These are phyloP conservation scores for Meripilus lineatus DNA, from an alignment of 1,284 basidiomycete species.

Conservation along the genomic window DNA sequence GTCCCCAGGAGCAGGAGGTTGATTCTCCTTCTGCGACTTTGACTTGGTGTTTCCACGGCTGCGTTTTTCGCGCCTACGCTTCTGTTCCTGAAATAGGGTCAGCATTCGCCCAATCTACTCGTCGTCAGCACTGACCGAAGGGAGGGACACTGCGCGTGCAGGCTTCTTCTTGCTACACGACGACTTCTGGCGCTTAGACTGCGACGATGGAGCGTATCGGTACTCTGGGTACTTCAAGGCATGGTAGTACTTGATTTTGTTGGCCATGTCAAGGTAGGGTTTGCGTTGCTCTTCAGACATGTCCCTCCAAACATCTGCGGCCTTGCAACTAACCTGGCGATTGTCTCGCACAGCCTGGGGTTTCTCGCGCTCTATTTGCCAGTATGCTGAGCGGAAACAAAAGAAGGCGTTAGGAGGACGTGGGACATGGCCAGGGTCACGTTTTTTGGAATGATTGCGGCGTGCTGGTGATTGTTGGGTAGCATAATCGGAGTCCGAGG, in stretches of 20 bases:
- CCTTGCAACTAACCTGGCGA: constrained; percentile 47
- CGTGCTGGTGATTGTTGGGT: too few relatives aligned
- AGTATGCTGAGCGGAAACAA: constrained; percentile 71
- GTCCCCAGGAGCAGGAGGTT: too few relatives aligned
- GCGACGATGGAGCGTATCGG: constrained; percentile 33
- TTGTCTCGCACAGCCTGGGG: constrained; percentile 39
- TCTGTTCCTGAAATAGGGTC: too few relatives aligned
- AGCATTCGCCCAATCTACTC: too few relatives aligned
- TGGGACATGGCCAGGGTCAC: constrained; percentile 47
- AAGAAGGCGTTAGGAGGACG: constrained; percentile 88
- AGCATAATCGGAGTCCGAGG: too few relatives aligned
- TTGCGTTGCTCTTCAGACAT: constrained; percentile 30
- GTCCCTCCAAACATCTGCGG: constrained; percentile 38
- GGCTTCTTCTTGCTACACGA: too few relatives aligned
- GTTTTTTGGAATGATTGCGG: constrained; percentile 30
- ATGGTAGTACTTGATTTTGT: constrained; percentile 45
- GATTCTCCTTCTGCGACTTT: too few relatives aligned
- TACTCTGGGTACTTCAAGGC: constrained; percentile 48
- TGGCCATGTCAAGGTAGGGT: constrained; percentile 40
- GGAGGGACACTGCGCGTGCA: too few relatives aligned
- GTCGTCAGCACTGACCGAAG: too few relatives aligned
- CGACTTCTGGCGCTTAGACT: too few relatives aligned
- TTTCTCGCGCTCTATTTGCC: constrained; percentile 41
- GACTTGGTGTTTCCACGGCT: too few relatives aligned
- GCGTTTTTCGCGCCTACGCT: too few relatives aligned